phyloP scores from a whole-genome alignment of 176 grass and related monocot genomes.

The Phoenix roebelenii region DNA sequence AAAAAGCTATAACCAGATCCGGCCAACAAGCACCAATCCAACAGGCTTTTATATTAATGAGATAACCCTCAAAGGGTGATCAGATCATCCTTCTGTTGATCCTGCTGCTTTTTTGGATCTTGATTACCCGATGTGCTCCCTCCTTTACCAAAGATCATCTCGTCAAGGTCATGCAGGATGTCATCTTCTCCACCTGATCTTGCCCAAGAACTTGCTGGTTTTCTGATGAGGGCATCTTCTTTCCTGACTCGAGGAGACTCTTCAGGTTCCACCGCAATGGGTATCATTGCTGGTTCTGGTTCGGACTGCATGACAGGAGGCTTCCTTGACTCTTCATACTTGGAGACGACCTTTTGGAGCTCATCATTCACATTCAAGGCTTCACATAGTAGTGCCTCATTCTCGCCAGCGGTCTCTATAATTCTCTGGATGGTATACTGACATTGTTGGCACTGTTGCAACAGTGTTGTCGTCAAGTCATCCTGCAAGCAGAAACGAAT shows the following conservation, averaged over 20 bases:
- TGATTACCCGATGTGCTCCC: slow-evolving; percentile 40
- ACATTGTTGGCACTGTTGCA: slow-evolving; percentile 77
- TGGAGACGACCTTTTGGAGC: slow-evolving; percentile 59
- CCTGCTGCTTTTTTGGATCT: slow-evolving; percentile 32
- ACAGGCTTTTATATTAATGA: not conserved
- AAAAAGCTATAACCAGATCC: not conserved
- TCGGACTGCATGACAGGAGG: slow-evolving; percentile 33
- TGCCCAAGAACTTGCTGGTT: slow-evolving; percentile 14
- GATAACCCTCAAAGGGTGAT: slow-evolving; percentile 37
- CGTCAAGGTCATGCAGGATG: slow-evolving; percentile 76
- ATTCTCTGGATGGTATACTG: slow-evolving; percentile 72
- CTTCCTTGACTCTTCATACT: slow-evolving; percentile 74
- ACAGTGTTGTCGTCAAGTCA: slow-evolving; percentile 67
- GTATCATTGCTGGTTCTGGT: slow-evolving; percentile 75
- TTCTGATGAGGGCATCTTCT: slow-evolving; percentile 34
- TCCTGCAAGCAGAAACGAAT: slow-evolving; percentile 41
- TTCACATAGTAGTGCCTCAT: slow-evolving; percentile 66
- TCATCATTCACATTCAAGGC: slow-evolving; percentile 80
- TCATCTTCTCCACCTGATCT: slow-evolving; percentile 37
- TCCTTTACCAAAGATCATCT: slow-evolving; percentile 91
- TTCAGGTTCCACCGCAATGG: slow-evolving; percentile 59
- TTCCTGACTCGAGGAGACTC: slow-evolving; percentile 34
- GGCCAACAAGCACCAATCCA: not conserved
- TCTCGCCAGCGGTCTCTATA: slow-evolving; percentile 49
- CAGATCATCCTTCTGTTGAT: slow-evolving; percentile 41